Percentiles rank a stretch among this genome's conserved stretches.
Evolutionary conservation across 768 basidiomycete species (phyloP).

Genomic region (Udeniomyces megalosporus): DNA sequence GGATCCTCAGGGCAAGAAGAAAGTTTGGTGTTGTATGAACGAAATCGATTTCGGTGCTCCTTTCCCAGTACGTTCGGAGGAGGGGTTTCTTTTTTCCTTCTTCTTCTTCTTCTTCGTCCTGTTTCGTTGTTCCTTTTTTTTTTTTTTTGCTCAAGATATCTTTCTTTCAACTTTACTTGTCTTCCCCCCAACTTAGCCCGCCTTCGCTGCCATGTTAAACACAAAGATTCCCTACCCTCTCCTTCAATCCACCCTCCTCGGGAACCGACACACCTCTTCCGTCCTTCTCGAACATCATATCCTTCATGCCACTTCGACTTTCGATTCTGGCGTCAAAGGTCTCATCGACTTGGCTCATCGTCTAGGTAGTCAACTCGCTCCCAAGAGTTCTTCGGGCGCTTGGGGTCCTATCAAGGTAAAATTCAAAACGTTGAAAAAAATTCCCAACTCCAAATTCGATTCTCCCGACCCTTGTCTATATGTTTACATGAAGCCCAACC

Average conservation of each 20-base stretch:
- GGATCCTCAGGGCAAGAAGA: slow-evolving; percentile 26
- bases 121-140: neutral
- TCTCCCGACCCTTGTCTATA: too few species aligned
- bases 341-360: neutral
- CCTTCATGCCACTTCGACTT: neutral
- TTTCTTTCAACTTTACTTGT: neutral
- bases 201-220: slow-evolving; percentile 36
- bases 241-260: neutral
- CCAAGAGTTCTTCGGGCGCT: neutral
- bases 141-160: neutral
- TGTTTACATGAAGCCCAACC: too few species aligned
- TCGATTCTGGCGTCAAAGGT: neutral
- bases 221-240: slow-evolving; percentile 38
- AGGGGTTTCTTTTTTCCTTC: slow-evolving; percentile 42
- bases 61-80: slow-evolving; percentile 56
- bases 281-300: neutral
- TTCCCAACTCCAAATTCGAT: too few species aligned
- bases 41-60: slow-evolving; percentile 77
- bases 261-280: neutral
- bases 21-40: slow-evolving; percentile 85
- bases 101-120: neutral
- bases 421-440: too few species aligned
- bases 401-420: neutral
- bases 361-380: neutral
- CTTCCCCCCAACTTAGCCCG: slow-evolving; percentile 34